Evolutionary conservation across 352 stramenopile genomes (phyloP), one percentile per base, ranked within the genome.

Genomic region (Stephanocyclus meneghinianus): DNA sequence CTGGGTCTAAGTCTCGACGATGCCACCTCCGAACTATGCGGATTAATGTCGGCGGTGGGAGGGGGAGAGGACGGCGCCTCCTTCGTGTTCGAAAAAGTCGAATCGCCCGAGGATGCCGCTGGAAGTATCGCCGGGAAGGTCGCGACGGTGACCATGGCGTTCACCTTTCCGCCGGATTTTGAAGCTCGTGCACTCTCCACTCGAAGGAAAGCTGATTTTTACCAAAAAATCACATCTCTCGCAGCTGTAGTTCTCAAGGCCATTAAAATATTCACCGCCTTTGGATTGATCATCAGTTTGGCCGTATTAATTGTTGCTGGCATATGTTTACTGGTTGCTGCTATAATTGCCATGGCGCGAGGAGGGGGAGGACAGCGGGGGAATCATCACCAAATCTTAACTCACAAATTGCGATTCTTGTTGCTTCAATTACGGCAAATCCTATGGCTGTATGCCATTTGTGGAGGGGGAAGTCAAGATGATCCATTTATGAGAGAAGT

Each of bases 161-260:
- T 93, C 66, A 81, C 72, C 21, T 93, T 93, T 69, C 88, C 88
- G 40, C 50, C 51, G 11, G 84, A 91, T 80, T 93, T 93, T 75
- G 79, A 84, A 63, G 16, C 30, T 29, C 72, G 65, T 10, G 78
- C 78, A 3, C 47, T 61, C 21, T 60, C 66, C 6, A 37, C 69
- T 45, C 51, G 78, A 57, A 71, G 75, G 13, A 60, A 67, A 16
- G 50, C 85, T 60, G 67, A 85, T 66, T 80, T 76, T 6, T 62
- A 78, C 47, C 29, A 79, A 48, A 63, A 30, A 18, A 32, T 90
- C 2, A 26, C 30, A 21, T 62, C 21, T 9, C 18, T 81, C 30
- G 18, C 60, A 16, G 16, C 71, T 26, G 37, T 82, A 2, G 15
- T 78, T 16, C 37, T 86, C 1, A 90, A 87, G 45, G 53, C 76